These are phyloP conservation scores for Coleophoma eucalyptorum DNA, from an alignment of 2,329 filamentous ascomycete genomes.

Conservation along the genomic window DNA sequence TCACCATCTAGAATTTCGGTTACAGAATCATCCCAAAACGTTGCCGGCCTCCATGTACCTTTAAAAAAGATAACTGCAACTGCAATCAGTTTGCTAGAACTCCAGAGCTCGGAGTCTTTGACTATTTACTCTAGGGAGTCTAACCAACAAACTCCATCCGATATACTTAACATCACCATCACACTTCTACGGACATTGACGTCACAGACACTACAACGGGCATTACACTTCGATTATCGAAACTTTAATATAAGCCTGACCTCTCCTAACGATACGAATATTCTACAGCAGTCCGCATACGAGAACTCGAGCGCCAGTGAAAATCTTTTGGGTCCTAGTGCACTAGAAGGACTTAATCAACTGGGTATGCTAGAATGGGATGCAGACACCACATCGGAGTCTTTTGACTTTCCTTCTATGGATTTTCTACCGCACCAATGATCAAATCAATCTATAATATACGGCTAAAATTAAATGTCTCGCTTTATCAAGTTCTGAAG, in stretches of 20 bases:
- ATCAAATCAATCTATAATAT: no score
- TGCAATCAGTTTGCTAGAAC: background rate
- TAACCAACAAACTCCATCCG: background rate
- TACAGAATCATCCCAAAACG: background rate
- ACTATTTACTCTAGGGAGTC: background rate
- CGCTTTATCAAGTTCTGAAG: no score
- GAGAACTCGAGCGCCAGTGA: background rate
- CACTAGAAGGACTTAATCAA: background rate
- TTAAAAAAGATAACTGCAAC: background rate
- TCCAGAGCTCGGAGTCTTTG: background rate
- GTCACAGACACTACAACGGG: background rate
- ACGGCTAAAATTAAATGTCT: no score
- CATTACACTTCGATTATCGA: background rate
- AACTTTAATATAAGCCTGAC: background rate
- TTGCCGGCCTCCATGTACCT: background rate
- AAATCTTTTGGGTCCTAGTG: background rate
- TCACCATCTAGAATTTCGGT: background rate
- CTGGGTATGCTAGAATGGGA: background rate
- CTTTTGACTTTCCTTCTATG: no score
- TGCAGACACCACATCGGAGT: no score
- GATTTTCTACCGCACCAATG: no score
- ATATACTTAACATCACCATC: background rate
- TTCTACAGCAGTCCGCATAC: background rate
- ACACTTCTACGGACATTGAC: background rate
- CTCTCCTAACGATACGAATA: background rate